Conservation (phyloP, 2,329 filamentous ascomycete species). For the Cercospora brassicicola region DNA sequence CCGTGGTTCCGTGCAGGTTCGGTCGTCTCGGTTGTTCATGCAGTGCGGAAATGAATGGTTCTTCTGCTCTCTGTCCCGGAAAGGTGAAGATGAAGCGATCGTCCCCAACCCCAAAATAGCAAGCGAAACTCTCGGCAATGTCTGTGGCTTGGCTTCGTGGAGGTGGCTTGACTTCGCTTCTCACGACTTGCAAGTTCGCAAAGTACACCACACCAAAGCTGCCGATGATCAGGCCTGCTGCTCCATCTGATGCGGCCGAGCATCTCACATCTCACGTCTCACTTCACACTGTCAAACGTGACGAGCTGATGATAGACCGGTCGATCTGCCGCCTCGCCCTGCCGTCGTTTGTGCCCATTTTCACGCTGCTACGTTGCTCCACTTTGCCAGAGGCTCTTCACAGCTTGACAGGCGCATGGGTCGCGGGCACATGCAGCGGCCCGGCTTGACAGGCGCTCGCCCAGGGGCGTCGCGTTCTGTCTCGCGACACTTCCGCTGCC, state of each 20-base stretch:
- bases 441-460: constrained; percentile 24
- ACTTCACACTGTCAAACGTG: constrained; percentile 7
- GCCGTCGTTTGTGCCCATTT: constrained; percentile 12
- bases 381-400: constrained; percentile 4
- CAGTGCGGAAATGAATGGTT: background rate
- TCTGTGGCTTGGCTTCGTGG: background rate
- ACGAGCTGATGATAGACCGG: background rate
- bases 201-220: background rate
- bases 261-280: background rate
- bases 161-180: background rate
- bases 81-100: background rate
- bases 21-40: background rate
- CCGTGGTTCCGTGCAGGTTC: background rate
- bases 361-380: constrained; percentile 6
- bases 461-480: constrained; percentile 22
- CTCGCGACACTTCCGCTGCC: background rate
- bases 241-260: background rate
- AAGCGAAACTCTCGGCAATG: background rate
- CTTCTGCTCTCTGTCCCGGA: background rate
- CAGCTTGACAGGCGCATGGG: constrained; percentile 11
- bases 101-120: background rate
- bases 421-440: constrained; percentile 21
- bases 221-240: background rate
- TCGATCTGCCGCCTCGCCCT: background rate
- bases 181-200: background rate